A percentile compares a stretch with the other conserved stretches of the same genome.
Evolutionary conservation across 306 rosid species (phyloP).

Genomic region (Aeschynomene evenia): DNA sequence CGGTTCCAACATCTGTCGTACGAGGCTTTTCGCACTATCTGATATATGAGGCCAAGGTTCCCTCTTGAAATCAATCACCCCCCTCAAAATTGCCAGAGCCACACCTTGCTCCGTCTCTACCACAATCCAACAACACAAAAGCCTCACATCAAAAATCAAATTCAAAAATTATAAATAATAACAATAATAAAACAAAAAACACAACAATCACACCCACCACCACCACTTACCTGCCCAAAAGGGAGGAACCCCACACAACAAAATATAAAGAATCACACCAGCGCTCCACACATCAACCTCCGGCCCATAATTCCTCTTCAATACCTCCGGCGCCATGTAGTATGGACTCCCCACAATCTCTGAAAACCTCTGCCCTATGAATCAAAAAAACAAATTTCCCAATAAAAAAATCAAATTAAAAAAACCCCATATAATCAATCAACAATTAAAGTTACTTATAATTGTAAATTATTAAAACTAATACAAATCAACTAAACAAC

Average conservation of each 20-base stretch:
- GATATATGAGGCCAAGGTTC: conserved; percentile 99
- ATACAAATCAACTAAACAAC: no score
- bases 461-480: no score
- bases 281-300: conserved; percentile 87
- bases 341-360: conserved; percentile 85
- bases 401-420: not conserved
- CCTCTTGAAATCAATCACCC: conserved; percentile 84
- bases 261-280: conserved; percentile 76
- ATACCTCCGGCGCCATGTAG: conserved; percentile 87
- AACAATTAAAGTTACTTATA: not conserved
- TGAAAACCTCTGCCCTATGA: conserved; percentile 57
- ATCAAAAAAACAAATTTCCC: not conserved
- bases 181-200: no score
- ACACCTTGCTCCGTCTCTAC: conserved; percentile 93
- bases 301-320: conserved; percentile 74
- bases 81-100: conserved; percentile 87
- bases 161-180: no score
- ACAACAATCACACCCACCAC: not conserved
- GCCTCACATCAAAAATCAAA: conserved; percentile 2
- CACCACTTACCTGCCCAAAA: conserved; percentile 72
- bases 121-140: conserved; percentile 29
- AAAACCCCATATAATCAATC: not conserved
- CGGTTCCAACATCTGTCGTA: conserved; percentile 74
- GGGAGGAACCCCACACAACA: conserved; percentile 83
- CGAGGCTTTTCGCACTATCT: conserved; percentile 86